Evolutionary conservation across 2,329 filamentous ascomycete species (phyloP).

Genomic region (Stagonosporopsis cucurbitacearum): DNA sequence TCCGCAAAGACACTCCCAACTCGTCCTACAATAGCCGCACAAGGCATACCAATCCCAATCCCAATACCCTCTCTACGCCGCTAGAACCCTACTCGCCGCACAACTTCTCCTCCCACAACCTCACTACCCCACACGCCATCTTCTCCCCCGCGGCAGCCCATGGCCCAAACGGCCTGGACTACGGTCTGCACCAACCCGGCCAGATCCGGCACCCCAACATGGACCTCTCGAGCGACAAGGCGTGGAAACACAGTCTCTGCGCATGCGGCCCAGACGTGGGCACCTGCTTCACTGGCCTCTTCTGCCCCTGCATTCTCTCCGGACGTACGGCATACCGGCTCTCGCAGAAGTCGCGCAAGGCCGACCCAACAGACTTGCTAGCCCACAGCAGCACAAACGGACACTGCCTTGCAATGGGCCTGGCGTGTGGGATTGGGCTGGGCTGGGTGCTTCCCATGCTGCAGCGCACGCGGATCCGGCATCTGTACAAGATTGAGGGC

Average conservation of each 20-base stretch:
- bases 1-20: conserved; percentile 29
- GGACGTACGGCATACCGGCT: conserved; percentile 54
- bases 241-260: conserved; percentile 46
- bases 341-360: conserved; percentile 44
- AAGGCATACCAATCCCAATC: conserved; percentile 10
- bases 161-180: conserved; percentile 49
- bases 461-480: conserved; percentile 50
- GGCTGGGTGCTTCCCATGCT: conserved; percentile 49
- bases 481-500: conserved; percentile 53
- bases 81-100: conserved; percentile 45
- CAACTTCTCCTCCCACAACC: conserved; percentile 32
- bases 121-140: conserved; percentile 36
- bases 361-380: conserved; percentile 52
- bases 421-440: conserved; percentile 48
- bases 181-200: conserved; percentile 46
- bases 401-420: conserved; percentile 48
- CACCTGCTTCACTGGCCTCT: conserved; percentile 50
- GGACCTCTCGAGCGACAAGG: conserved; percentile 31
- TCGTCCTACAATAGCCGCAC: conserved; percentile 11
- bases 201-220: conserved; percentile 53
- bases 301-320: conserved; percentile 54
- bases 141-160: conserved; percentile 47
- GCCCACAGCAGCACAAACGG: conserved; percentile 47
- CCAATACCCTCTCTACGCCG: conserved; percentile 22
- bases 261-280: conserved; percentile 44